These are phyloP conservation scores for Botrytis fragariae DNA, from an alignment of 2,329 filamentous ascomycete species.

Conservation along the genomic window DNA sequence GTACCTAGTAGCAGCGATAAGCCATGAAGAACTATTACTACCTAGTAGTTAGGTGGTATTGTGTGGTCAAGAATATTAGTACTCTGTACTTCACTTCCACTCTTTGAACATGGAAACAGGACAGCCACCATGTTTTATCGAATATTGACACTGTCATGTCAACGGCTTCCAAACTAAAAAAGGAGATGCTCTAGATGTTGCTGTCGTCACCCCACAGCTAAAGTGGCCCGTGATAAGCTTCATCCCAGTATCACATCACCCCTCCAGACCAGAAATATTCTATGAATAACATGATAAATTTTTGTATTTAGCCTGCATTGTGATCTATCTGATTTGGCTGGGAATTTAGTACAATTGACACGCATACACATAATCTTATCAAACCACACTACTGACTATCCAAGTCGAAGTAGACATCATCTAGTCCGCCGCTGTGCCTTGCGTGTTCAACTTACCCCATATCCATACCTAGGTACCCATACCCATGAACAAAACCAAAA, in stretches of 20 bases:
- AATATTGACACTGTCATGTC: not conserved
- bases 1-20: not conserved
- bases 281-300: not conserved
- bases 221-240: constrained; percentile 4
- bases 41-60: not conserved
- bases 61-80: not conserved
- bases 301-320: not conserved
- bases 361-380: not conserved
- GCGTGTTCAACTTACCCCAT: constrained; percentile 12
- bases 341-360: not conserved
- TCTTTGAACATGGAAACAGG: not conserved
- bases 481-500: not conserved
- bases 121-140: not conserved
- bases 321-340: not conserved
- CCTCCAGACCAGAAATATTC: not conserved
- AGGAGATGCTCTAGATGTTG: constrained; percentile 1
- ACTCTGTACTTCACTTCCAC: not conserved
- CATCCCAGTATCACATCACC: constrained; percentile 1
- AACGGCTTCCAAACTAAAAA: not conserved
- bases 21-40: not conserved
- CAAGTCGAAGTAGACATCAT: not conserved
- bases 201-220: not conserved
- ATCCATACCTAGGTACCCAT: not conserved
- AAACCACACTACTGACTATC: not conserved
- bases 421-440: constrained; percentile 5